phyloP scores from a whole-genome alignment of 495 filamentous ascomycete species.

The Chlorociboria aeruginascens region DNA sequence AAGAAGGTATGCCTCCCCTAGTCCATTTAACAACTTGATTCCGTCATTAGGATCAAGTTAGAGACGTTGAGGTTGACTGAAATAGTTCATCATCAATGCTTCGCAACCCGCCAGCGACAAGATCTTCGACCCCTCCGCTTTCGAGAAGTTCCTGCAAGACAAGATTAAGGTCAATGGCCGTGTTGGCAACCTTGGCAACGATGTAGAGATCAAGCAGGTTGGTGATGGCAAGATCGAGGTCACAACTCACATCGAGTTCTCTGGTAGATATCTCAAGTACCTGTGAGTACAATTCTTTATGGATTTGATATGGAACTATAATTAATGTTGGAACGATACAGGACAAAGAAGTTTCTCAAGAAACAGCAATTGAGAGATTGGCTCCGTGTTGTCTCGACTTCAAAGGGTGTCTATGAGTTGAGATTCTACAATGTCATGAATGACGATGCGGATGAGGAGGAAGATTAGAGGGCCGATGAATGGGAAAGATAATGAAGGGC shows the following conservation, averaged over 20 bases:
- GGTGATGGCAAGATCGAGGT: constrained; percentile 97
- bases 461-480: constrained; percentile 52
- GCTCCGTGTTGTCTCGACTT: constrained; percentile 95
- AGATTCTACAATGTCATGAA: constrained; percentile 99
- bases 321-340: constrained; percentile 24
- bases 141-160: constrained; percentile 99
- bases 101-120: constrained; percentile 95
- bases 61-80: background rate
- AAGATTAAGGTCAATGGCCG: constrained; percentile 99
- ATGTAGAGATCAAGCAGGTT: constrained; percentile 74
- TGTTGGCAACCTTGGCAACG: constrained; percentile 94
- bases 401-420: constrained; percentile 95
- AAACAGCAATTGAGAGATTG: constrained; percentile 99
- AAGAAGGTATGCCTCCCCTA: constrained; percentile 39
- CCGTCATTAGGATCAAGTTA: no score
- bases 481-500: background rate
- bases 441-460: constrained; percentile 92
- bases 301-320: background rate
- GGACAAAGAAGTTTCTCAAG: constrained; percentile 99
- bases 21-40: no score
- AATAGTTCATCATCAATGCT: constrained; percentile 95
- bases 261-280: constrained; percentile 98
- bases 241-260: constrained; percentile 93
- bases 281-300: constrained; percentile 48
- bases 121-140: constrained; percentile 98